Evolutionary conservation across 169 alveolate genomes (phyloP).

Genomic region (Plasmodium adleri): DNA sequence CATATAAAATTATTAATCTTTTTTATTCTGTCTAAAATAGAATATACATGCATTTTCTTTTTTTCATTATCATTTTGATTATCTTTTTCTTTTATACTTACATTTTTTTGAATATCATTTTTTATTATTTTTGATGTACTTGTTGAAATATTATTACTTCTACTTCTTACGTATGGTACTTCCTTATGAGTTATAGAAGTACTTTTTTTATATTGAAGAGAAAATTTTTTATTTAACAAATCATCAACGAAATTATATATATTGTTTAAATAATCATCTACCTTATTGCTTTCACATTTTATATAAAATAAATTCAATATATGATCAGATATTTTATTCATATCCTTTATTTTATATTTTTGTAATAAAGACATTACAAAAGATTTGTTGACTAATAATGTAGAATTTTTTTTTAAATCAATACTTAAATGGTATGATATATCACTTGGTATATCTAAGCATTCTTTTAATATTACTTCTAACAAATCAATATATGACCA

Average conservation of each 20-base stretch:
- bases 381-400: constrained; percentile 26
- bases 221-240: constrained; percentile 20
- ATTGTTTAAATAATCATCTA: constrained; percentile 61
- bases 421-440: constrained; percentile 19
- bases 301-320: constrained; percentile 41
- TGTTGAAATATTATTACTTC: background rate
- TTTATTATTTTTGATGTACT: background rate
- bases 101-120: background rate
- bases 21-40: constrained; percentile 45
- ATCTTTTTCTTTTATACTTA: background rate
- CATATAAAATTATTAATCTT: constrained; percentile 68
- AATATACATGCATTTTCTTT: constrained; percentile 25
- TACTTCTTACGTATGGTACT: background rate
- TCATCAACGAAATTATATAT: constrained; percentile 29
- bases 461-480: constrained; percentile 54
- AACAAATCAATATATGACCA: constrained; percentile 72
- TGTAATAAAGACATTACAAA: constrained; percentile 21
- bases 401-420: constrained; percentile 47
- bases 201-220: background rate
- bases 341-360: constrained; percentile 38
- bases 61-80: constrained; percentile 4
- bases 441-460: constrained; percentile 45
- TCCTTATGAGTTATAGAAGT: background rate
- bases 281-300: constrained; percentile 63
- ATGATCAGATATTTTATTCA: constrained; percentile 34